phyloP scores from a whole-genome alignment of 2,329 filamentous ascomycete genomes.

The Nothopassalora personata region DNA sequence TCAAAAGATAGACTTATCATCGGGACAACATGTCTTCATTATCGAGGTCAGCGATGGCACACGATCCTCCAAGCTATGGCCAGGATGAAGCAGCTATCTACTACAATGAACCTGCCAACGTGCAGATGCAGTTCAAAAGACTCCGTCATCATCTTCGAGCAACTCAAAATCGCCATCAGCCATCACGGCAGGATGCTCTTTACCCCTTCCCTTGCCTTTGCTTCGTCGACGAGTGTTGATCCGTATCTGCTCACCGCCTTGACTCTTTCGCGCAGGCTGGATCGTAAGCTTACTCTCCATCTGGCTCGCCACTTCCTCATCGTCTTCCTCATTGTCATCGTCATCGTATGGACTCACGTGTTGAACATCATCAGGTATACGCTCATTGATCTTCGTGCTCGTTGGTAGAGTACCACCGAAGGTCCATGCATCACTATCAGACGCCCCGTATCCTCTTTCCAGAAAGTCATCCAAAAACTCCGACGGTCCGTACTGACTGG shows the following conservation, averaged over 20 bases:
- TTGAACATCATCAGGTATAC: conserved; percentile 7
- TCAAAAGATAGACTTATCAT: not conserved
- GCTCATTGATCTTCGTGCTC: conserved; percentile 28
- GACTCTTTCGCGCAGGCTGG: conserved; percentile 13
- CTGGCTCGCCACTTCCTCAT: conserved; percentile 19
- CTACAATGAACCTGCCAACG: not conserved
- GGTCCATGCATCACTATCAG: conserved; percentile 24
- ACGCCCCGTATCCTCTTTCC: conserved; percentile 20
- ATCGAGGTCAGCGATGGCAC: not conserved
- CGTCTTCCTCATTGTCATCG: conserved; percentile 7
- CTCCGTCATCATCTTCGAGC: conserved; percentile 12
- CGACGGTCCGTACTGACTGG: conserved; percentile 12
- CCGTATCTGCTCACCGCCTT: conserved; percentile 15
- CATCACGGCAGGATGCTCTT: not conserved
- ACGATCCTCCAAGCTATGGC: not conserved
- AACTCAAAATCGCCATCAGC: conserved; percentile 8
- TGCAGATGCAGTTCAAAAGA: not conserved
- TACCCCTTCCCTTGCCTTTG: conserved; percentile 2
- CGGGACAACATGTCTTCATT: not conserved
- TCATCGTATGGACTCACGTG: conserved; percentile 3
- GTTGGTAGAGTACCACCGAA: conserved; percentile 29
- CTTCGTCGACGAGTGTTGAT: conserved; percentile 21
- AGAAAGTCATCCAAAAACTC: conserved; percentile 13
- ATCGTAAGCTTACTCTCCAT: conserved; percentile 25
- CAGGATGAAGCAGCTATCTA: not conserved